Base-by-base conservation (phyloP, 179 eudicot species). In the Spinacia oleracea region DNA sequence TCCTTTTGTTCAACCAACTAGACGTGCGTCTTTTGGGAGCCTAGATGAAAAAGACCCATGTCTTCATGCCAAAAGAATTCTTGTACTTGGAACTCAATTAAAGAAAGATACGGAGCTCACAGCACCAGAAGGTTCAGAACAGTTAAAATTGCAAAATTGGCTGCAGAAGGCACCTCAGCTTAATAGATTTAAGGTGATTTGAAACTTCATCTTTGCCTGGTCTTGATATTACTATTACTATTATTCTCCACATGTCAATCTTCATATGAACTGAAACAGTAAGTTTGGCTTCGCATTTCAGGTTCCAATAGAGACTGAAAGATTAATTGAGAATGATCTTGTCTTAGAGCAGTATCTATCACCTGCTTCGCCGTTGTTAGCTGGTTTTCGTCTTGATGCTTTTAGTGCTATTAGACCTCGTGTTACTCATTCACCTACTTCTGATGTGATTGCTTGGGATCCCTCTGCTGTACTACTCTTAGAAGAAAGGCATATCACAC, bases 311-410 rank as follows among this genome's bases (percentile, higher is more conserved):
- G 98, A 95, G 83, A 86, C 89, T 58, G 97, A 93, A 84, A 89
- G 97, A 85, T 83, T 89, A 71, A 77, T 79, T 14, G 90, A 85
- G 76, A 93, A 86, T 73, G 98, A 95, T 86, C 92, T 95, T 58
- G 88, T 89, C 70, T 71, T 95, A 72, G 98, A 95, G 83, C 97
- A 89, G 78, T 91, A 85, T 88, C 78, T 91, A 65, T 86, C 88
- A 74, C 97, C 97, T 58, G 90, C 87, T 75, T 93, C 97, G 45
- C 97, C 98, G n/a, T 76, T 83, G 85, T 78, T 95, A 81, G 95
- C 97, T 50, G 98, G 98, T 72, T 93, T 95, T 77, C 97, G 98
- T 73, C 85, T 95, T 65, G 98, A 95, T 86, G 89, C 91, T 73
- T 88, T 93, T 74, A 87, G 87, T 88, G 97, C 97, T 78, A 90